phyloP scores from a whole-genome alignment of 352 stramenopile genomes.

The Phytophthora pluvialis region DNA sequence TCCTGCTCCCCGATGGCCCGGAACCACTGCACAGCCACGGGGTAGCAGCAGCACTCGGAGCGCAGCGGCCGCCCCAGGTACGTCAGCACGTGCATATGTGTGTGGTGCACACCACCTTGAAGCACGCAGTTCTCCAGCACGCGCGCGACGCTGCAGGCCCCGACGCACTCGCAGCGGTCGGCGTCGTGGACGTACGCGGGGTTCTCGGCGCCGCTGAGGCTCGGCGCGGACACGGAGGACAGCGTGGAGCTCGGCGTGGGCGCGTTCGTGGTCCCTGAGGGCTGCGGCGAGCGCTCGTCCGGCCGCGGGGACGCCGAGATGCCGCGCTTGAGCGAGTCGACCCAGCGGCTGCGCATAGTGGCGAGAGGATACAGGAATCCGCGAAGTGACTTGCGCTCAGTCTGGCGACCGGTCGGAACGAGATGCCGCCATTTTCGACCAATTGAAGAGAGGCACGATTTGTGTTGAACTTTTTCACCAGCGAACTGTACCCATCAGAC shows the following conservation, averaged over 20 bases:
- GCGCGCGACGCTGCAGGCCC: slow-evolving; percentile 62
- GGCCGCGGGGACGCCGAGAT: slow-evolving; percentile 47
- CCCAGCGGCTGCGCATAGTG: slow-evolving; percentile 73
- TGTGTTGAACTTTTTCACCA: slow-evolving; percentile 2
- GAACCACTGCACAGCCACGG: slow-evolving; percentile 78
- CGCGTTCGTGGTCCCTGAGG: slow-evolving; percentile 14
- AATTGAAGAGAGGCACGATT: slow-evolving; percentile 10
- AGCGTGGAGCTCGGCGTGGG: slow-evolving; percentile 35
- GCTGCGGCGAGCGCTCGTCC: slow-evolving; percentile 22
- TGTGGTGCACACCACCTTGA: slow-evolving; percentile 86
- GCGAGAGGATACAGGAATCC: slow-evolving; percentile 12
- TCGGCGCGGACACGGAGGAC: slow-evolving; percentile 26
- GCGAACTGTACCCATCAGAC: no score
- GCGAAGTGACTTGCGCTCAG: slow-evolving; percentile 16
- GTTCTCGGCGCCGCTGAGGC: slow-evolving; percentile 41
- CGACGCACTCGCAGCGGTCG: slow-evolving; percentile 64
- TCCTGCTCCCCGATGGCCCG: slow-evolving; percentile 63
- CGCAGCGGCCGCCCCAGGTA: slow-evolving; percentile 70
- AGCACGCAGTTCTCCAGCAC: slow-evolving; percentile 79
- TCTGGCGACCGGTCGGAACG: slow-evolving; percentile 19
- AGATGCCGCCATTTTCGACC: slow-evolving; percentile 19
- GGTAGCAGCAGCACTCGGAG: slow-evolving; percentile 72
- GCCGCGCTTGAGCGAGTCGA: slow-evolving; percentile 73
- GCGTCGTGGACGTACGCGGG: slow-evolving; percentile 57
- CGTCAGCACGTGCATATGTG: slow-evolving; percentile 81